Percentiles rank a stretch among this genome's conserved stretches.
Evolutionary conservation across 2,329 filamentous ascomycete genomes (phyloP).

Genomic region (Apiospora sp.): DNA sequence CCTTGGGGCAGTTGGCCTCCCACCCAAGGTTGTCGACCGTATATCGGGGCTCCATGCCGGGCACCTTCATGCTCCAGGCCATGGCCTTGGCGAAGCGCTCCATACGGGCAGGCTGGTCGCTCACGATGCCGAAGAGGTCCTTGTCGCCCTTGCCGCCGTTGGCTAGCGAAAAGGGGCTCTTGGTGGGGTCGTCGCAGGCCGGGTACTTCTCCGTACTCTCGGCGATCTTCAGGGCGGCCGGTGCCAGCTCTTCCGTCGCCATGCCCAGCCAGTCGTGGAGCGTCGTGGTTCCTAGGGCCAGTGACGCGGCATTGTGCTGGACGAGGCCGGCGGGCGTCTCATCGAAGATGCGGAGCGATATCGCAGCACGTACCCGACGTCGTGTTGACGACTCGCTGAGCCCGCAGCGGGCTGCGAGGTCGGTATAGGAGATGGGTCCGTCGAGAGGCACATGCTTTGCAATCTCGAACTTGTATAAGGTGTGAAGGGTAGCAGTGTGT

Average conservation of each 20-base stretch:
- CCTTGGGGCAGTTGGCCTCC: conserved; percentile 27
- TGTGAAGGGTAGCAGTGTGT: conserved; percentile 28
- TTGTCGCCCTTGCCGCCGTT: conserved; percentile 28
- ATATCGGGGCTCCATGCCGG: conserved; percentile 29
- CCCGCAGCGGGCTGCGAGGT: conserved; percentile 26
- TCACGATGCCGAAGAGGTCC: conserved; percentile 29
- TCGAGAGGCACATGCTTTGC: conserved; percentile 28
- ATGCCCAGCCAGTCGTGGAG: conserved; percentile 31
- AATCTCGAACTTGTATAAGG: conserved; percentile 30
- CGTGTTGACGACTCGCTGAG: conserved; percentile 25
- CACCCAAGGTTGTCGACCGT: conserved; percentile 30
- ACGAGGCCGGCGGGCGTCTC: conserved; percentile 49
- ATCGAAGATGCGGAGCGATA: conserved; percentile 48
- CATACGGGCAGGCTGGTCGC: conserved; percentile 25
- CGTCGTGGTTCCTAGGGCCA: conserved; percentile 25
- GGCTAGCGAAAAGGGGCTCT: conserved; percentile 29
- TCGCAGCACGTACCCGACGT: conserved; percentile 49
- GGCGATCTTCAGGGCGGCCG: conserved; percentile 26
- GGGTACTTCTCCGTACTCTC: conserved; percentile 29
- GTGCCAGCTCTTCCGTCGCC: conserved; percentile 28
- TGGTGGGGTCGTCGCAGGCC: conserved; percentile 17
- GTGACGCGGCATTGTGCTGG: conserved; percentile 44
- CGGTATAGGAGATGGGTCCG: conserved; percentile 28
- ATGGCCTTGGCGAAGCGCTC: conserved; percentile 31
- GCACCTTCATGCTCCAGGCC: conserved; percentile 30